Evolutionary conservation across 306 rosid genomes (phyloP), one percentile per base, ranked within the genome.

Genomic region (Dalbergia cultrata): DNA sequence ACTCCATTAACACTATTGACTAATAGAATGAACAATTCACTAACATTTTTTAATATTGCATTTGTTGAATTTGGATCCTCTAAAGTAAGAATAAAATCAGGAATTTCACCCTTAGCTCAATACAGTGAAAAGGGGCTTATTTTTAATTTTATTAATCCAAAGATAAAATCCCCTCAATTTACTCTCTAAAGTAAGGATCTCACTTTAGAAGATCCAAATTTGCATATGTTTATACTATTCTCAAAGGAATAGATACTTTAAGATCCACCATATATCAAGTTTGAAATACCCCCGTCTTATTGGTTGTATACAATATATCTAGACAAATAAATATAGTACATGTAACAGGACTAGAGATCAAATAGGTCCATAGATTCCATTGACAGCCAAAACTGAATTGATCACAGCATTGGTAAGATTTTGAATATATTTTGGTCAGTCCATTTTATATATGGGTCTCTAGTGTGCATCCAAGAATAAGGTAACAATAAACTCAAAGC

Each of bases 401-500:
- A n/a, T 44, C 45, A 70, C 47, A 52, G 10, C 22, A 33, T 65
- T 3, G 34, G 49, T 49, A 75, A 14, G 17, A 18, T 31, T 82
- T 57, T 17, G 41, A 61, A n/a, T 18, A 4, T 45, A 31, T 53
- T 16, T 14, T 5, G n/a, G 41, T 43, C 10, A 45, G 35, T 11
- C 8, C 14, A 45, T 64, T 22, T 13, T 18, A 72, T 3, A 72
- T 3, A 45, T 4, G 33, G 6, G 10, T 43, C 34, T 52, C 73
- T 53, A 54, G 21, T 12, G 59, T 43, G 41, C 62, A 56, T 39
- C 58, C 41, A 17, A 70, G 22, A 62, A 52, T 56, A 72, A n/a
- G 21, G 45, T 18, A 70, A 43, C 19, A 34, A 57, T 66, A 16
- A 57, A 80, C 97, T 90, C 79, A 90, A 94, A 90, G 97, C 90